A percentile compares a stretch with the other conserved stretches of the same genome.
Evolutionary conservation across 2,329 filamentous ascomycete genomes (phyloP).

Genomic region (Hortaea werneckii): DNA sequence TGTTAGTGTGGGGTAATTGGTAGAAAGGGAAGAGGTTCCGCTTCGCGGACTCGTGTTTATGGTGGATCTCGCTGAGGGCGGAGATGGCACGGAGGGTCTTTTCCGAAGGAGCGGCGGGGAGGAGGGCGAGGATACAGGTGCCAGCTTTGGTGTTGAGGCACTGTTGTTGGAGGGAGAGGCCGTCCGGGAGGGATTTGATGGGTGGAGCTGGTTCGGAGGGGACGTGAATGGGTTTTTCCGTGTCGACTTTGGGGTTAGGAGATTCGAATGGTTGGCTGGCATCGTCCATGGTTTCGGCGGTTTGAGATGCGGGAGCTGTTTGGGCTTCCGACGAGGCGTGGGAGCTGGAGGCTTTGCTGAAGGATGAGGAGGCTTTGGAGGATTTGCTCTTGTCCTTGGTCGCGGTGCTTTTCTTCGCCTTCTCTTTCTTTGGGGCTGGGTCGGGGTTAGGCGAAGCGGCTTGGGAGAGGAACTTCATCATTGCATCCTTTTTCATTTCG

Average conservation of each 20-base stretch:
- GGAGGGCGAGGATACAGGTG: constrained; percentile 72
- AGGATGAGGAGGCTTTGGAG: constrained; percentile 38
- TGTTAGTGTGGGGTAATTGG: constrained; percentile 55
- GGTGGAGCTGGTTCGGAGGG: constrained; percentile 44
- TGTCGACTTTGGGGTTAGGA: constrained; percentile 40
- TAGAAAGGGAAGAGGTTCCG: constrained; percentile 75
- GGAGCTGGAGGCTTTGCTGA: constrained; percentile 41
- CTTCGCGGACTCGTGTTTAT: constrained; percentile 59
- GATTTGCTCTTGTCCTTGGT: constrained; percentile 37
- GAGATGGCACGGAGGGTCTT: constrained; percentile 34
- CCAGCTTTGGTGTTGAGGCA: constrained; percentile 68
- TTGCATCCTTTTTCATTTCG: constrained; percentile 71
- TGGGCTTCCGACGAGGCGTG: constrained; percentile 41
- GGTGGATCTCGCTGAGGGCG: constrained; percentile 61
- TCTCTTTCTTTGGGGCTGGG: constrained; percentile 42
- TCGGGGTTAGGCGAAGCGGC: constrained; percentile 70
- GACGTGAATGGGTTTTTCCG: constrained; percentile 40
- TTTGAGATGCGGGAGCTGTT: constrained; percentile 38
- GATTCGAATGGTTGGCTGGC: constrained; percentile 43
- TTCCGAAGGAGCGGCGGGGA: constrained; percentile 39
- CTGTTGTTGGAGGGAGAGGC: constrained; percentile 54
- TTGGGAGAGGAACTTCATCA: constrained; percentile 75
- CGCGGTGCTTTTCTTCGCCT: constrained; percentile 34
- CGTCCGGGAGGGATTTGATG: constrained; percentile 55
- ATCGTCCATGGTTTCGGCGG: constrained; percentile 40